These are phyloP conservation scores for Fusarium irregulare DNA, from an alignment of 2,329 filamentous ascomycete genomes.

Conservation along the genomic window DNA sequence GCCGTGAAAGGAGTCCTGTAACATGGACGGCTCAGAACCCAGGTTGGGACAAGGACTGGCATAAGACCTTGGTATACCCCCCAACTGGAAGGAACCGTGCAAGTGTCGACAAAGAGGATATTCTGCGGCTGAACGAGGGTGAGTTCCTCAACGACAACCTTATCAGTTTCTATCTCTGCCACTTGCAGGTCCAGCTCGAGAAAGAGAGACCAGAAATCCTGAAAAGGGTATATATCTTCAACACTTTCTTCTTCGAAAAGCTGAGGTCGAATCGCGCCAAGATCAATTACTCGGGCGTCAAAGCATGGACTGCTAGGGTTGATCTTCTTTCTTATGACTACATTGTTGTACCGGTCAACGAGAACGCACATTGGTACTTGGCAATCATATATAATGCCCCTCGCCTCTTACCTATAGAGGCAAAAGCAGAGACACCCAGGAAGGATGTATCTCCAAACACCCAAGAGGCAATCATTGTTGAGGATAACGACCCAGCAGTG, in stretches of 20 bases:
- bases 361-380: slow-evolving; percentile 90
- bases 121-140: slow-evolving; percentile 81
- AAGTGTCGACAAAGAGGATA: slow-evolving; percentile 76
- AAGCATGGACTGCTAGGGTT: slow-evolving; percentile 86
- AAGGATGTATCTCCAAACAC: slow-evolving; percentile 15
- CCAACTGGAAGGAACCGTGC: slow-evolving; percentile 68
- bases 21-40: slow-evolving; percentile 65
- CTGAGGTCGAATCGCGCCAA: slow-evolving; percentile 71
- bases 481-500: slow-evolving; percentile 20
- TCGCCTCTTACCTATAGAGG: slow-evolving; percentile 60
- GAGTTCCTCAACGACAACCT: slow-evolving; percentile 94
- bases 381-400: slow-evolving; percentile 93
- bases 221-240: slow-evolving; percentile 85
- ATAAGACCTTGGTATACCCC: slow-evolving; percentile 71
- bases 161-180: slow-evolving; percentile 87
- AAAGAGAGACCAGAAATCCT: slow-evolving; percentile 65
- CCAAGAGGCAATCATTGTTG: slow-evolving; percentile 27
- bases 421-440: background rate
- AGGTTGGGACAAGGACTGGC: slow-evolving; percentile 65
- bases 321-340: slow-evolving; percentile 90
- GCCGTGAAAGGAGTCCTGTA: slow-evolving; percentile 33
- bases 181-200: slow-evolving; percentile 72
- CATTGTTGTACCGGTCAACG: slow-evolving; percentile 91
- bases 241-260: slow-evolving; percentile 89
- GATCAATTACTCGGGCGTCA: slow-evolving; percentile 87